Evolutionary conservation across 139 green algal species (phyloP), one percentile per base, ranked within the genome.

Genomic region (Prasinococcaceae sp.): DNA sequence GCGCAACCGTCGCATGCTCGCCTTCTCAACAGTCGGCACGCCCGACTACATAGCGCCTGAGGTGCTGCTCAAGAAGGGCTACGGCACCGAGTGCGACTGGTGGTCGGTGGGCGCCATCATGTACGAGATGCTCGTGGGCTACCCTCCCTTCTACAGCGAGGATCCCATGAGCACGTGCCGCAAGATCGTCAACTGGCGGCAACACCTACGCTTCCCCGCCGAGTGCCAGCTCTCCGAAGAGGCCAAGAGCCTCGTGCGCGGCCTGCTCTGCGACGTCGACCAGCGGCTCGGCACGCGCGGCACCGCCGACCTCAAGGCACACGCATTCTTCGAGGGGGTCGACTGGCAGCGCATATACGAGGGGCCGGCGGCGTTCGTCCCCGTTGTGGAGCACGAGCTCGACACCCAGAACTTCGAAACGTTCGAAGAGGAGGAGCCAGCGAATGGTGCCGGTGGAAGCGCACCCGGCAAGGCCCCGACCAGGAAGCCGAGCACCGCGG

Each of bases 341-440:
- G 57, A 85, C 39, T 97, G 89, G 89, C 65, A 77, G 9, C 30
- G 17, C 23, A 59, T 97, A 53, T 79, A 86, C 61, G 12, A 32
- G 2, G 41, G 62, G 44, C 22, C 33, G 26, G 57, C 87, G 10
- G 87, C 89, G 0, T 93, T 85, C 69, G 37, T 70, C 44, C 89
- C 89, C 1, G 49, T 55, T 3, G 73, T 96, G 25, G 66, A 78
- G 6, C 75, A 87, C 57, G 84, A 93, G 53, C 70, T 97, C 8
- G 89, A 97, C 73, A 97, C 89, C 4, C 71, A 86, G 59, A 97
- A 97, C 70, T 97, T 97, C 72, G 89, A 97, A 60, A 61, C 85
- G 47, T 97, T 95, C 62, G 85, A 94, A 19, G 88, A 96, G 69
- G 78, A 88, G 25, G 42, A 44, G 22, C n/a, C 40, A 60, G 41